A percentile compares a stretch with the other conserved stretches of the same genome.
phyloP scores from a whole-genome alignment of 2,329 filamentous ascomycete species.

The Aspergillus luchuensis region DNA sequence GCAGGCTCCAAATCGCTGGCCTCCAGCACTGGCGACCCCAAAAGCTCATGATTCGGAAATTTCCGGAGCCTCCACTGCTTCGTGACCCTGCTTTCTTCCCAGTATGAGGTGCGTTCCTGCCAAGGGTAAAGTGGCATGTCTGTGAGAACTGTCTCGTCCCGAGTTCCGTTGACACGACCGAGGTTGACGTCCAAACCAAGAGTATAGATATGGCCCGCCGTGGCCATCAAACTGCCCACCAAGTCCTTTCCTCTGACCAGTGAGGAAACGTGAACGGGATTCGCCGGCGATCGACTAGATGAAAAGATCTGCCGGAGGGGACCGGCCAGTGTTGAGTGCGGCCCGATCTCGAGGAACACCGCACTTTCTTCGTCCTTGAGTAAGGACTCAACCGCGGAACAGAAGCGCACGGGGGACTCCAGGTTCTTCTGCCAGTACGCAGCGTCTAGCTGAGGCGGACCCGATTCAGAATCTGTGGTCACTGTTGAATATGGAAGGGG shows the following conservation, averaged over 20 bases:
- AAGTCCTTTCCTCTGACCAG: neutral
- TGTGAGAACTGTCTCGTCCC: neutral
- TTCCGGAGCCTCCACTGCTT: no score
- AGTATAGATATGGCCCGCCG: neutral
- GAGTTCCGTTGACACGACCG: neutral
- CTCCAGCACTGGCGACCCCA: no score
- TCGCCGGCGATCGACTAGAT: no score
- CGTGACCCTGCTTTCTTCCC: no score
- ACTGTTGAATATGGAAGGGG: no score
- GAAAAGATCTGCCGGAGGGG: slow-evolving; percentile 24
- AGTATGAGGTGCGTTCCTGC: no score
- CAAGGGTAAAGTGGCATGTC: neutral
- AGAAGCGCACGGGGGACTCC: slow-evolving; percentile 23
- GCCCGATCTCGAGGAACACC: slow-evolving; percentile 36
- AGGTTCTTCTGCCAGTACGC: slow-evolving; percentile 27
- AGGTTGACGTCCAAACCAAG: neutral
- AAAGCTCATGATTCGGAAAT: no score
- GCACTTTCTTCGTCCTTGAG: slow-evolving; percentile 4
- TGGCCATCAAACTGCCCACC: neutral
- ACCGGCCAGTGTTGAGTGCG: slow-evolving; percentile 39
- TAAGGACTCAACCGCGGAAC: neutral
- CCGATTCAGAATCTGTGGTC: no score
- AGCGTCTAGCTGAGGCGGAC: no score
- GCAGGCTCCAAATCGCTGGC: slow-evolving; percentile 19
- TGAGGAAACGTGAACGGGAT: no score